phyloP scores from a whole-genome alignment of 768 basidiomycete genomes.

The Suillus placidus region DNA sequence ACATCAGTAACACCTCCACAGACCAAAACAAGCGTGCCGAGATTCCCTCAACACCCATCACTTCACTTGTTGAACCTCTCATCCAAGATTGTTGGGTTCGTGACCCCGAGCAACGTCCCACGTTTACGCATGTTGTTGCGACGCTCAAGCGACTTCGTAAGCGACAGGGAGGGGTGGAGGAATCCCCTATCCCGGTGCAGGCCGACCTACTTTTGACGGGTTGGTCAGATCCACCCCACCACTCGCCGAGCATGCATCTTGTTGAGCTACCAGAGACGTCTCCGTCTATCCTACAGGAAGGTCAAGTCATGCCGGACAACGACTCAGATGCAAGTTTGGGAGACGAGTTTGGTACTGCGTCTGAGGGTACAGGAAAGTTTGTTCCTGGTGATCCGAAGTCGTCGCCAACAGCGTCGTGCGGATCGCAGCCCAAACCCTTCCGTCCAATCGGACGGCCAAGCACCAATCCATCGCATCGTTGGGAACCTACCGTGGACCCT shows the following conservation, averaged over 20 bases:
- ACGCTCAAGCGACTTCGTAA: slow-evolving; percentile 50
- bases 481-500: neutral
- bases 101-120: slow-evolving; percentile 52
- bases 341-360: neutral
- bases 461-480: neutral
- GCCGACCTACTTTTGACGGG: slow-evolving; percentile 23
- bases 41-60: slow-evolving; percentile 43
- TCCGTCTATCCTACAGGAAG: neutral
- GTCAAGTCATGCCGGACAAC: neutral
- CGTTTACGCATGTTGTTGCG: slow-evolving; percentile 51
- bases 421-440: neutral
- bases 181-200: slow-evolving; percentile 34
- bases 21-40: slow-evolving; percentile 54
- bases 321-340: no score
- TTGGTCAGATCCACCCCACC: slow-evolving; percentile 19
- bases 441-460: neutral
- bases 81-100: slow-evolving; percentile 60
- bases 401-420: neutral
- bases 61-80: slow-evolving; percentile 42
- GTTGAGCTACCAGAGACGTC: slow-evolving; percentile 27
- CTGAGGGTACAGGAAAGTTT: neutral
- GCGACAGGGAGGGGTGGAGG: slow-evolving; percentile 36
- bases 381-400: no score
- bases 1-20: slow-evolving; percentile 31
- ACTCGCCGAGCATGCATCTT: slow-evolving; percentile 45